Percentiles rank a stretch among this genome's conserved stretches.
Evolutionary conservation across 768 basidiomycete genomes (phyloP).

Genomic region (Rubroboletus pulcherrimus): DNA sequence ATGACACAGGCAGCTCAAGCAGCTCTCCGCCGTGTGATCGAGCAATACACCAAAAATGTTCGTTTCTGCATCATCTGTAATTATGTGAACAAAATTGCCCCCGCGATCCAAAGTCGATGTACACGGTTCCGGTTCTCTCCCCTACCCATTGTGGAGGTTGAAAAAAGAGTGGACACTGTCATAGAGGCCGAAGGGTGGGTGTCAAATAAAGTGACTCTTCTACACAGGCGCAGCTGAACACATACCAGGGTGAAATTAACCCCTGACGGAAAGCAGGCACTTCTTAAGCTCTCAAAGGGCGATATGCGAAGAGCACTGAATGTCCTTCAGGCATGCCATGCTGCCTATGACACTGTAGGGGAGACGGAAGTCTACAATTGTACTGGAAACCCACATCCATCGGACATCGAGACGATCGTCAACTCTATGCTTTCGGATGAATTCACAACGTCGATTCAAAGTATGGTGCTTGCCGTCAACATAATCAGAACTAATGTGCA

Average conservation of each 20-base stretch:
- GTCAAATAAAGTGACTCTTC: not conserved
- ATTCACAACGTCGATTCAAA: constrained; percentile 86
- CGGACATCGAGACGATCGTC: constrained; percentile 90
- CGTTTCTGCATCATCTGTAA: constrained; percentile 99
- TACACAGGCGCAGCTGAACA: not conserved
- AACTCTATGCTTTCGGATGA: constrained; percentile 95
- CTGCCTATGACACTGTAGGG: constrained; percentile 85
- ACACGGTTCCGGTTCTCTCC: constrained; percentile 97
- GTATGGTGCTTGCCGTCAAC: constrained; percentile 38
- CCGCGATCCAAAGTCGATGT: constrained; percentile 97
- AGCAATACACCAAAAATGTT: constrained; percentile 98
- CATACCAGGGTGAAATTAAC: constrained; percentile 74
- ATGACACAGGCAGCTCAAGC: constrained; percentile 99
- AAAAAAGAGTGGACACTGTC: constrained; percentile 74
- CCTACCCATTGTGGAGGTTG: constrained; percentile 78
- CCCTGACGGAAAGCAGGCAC: constrained; percentile 79
- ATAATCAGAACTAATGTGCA: not conserved
- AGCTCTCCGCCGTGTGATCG: constrained; percentile 93
- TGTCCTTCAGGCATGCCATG: constrained; percentile 96
- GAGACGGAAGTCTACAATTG: constrained; percentile 95
- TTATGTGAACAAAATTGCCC: constrained; percentile 98
- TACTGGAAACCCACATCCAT: constrained; percentile 94
- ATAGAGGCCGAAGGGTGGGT: constrained; percentile 80
- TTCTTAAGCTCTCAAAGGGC: constrained; percentile 92
- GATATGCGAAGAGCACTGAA: constrained; percentile 98